Base-by-base conservation (phyloP, 352 stramenopile genomes). In the Phytophthora sp. region DNA sequence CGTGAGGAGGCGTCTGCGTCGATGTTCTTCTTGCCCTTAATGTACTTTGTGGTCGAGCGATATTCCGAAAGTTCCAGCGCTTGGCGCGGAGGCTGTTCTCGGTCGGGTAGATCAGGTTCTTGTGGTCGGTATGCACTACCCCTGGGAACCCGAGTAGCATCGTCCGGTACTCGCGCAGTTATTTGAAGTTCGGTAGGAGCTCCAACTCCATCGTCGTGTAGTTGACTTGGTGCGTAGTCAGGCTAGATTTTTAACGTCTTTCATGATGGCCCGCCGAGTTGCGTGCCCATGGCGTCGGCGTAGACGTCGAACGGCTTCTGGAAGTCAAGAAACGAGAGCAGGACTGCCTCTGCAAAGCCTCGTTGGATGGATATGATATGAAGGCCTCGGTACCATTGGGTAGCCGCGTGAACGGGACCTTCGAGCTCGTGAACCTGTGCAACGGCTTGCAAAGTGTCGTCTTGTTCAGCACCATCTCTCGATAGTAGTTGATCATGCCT, bases 51-150 rank as follows among this genome's bases (percentile, higher is more conserved):
- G n/a, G n/a, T n/a, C n/a, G 21, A 5, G 3, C n/a, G 39, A 27
- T 47, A 47, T 20, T 47, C 18, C n/a, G 39, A 47, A 9, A 47
- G n/a, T 29, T 47, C 39, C 39, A 47, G 18, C n/a, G 39, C n/a
- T 29, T 47, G 9, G 27, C 39, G 7, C n/a, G 7, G 4, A 47
- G n/a, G 15, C 27, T 47, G n/a, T n/a, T 47, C 7, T 47, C 39
- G 15, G 18, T 47, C 0, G 39, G 39, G 21, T 47, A 47, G 20
- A 27, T 27, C 18, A 47, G 39, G 39, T 4, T 47, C n/a, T 42
- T 29, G 39, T 47, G 39, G 21, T 47, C n/a, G 39, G 39, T 47
- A 20, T 47, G 39, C 9, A 47, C 39, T 1, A 47, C 12, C n/a
- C 12, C n/a, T 47, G n/a, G n/a, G 39, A 47, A 47, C n/a, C 20